These are phyloP conservation scores for Talaromyces sp. DNA, from an alignment of 2,329 filamentous ascomycete genomes.

Conservation along the genomic window DNA sequence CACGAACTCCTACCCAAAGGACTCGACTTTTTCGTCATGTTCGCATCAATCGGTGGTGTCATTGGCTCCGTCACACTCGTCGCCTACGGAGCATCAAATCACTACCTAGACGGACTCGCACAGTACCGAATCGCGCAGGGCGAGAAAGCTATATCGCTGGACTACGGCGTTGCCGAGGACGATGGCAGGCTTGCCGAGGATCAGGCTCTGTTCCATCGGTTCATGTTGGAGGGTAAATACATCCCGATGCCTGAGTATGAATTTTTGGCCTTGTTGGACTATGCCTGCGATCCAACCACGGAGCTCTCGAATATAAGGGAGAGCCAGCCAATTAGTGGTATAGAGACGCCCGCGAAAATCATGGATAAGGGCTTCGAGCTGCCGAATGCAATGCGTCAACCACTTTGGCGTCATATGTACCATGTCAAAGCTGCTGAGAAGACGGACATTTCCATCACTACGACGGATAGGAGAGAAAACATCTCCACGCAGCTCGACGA, in stretches of 20 bases:
- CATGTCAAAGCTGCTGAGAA: neutral
- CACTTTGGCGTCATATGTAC: neutral
- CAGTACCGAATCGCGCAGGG: neutral
- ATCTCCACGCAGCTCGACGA: neutral
- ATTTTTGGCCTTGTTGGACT: constrained; percentile 7
- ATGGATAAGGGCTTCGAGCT: neutral
- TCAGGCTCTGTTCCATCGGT: constrained; percentile 7
- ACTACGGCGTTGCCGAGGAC: neutral
- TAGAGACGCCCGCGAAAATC: neutral
- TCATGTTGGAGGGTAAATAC: constrained; percentile 11
- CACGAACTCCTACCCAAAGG: neutral
- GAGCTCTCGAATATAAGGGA: neutral
- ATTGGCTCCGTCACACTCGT: neutral
- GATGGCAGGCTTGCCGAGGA: neutral
- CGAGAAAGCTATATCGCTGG: neutral
- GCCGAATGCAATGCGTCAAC: neutral
- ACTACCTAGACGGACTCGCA: neutral
- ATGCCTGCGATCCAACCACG: neutral
- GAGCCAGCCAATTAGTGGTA: neutral
- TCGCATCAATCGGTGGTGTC: neutral
- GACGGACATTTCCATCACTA: neutral
- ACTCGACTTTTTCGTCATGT: neutral
- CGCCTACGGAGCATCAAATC: neutral
- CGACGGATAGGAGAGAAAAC: neutral
- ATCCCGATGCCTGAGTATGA: constrained; percentile 12